Evolutionary conservation across 2,329 filamentous ascomycete species (phyloP), one percentile per base, ranked within the genome.

Genomic region (Curvularia hawaiiensis): DNA sequence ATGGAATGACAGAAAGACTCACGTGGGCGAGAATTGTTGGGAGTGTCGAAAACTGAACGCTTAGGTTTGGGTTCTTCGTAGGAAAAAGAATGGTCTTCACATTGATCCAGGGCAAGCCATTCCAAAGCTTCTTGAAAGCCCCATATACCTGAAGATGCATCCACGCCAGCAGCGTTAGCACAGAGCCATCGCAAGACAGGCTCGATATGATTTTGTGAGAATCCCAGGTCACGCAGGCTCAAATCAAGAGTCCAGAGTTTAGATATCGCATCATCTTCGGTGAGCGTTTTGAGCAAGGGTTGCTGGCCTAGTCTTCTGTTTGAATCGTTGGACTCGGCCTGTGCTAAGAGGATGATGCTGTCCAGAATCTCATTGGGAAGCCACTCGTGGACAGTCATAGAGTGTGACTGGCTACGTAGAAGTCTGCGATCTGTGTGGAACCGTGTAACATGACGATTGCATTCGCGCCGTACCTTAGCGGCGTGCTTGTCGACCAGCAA

Each of bases 51-150:
- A 6, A 59, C 35, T 16, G 63, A 46, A 20, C 61, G 65, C 51
- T 65, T 70, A 3, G 66, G 56, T 33, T 59, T 61, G 1, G 52
- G 33, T 4, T 70, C 70, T 47, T 90, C 87, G 73, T 95, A 96
- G 46, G 86, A 83, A 6, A 90, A 90, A 35, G 94, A 81, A 66
- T 93, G 88, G 1, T 87, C 84, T 61, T 82, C 79, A 14, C 83
- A 79, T 66, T 89, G 91, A 71, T 95, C 86, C 63, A 91, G 81
- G n/a, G 92, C 91, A 52, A 98, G 83, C 91, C 92, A 97, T 67
- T 97, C 91, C 20, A 99, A 75, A 26, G 90, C 88, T 76, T 97
- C 93, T 60, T 96, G 89, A 35, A 98, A 79, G 10, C 93, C 92
- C 90, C 92, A 96, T 14, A 92, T 84, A 43, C 83, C 83, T 22